Evolutionary conservation across 768 basidiomycete genomes (phyloP), one percentile per base, ranked within the genome.

Genomic region (Inosperma sp.): DNA sequence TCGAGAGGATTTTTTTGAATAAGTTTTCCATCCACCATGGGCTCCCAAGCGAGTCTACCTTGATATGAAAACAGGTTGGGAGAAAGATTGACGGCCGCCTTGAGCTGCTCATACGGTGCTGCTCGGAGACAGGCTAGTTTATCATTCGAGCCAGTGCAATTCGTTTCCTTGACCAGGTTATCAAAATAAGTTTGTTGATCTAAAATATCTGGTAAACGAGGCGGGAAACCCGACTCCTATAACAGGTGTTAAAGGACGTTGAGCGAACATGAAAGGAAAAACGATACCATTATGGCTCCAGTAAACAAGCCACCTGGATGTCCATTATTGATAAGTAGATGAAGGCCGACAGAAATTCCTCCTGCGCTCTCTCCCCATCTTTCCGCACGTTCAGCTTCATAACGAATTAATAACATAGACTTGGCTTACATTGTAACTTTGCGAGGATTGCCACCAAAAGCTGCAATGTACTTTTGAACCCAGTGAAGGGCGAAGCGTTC

Each of bases 371-470:
- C 67, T 8, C 82, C 82, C 67, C 71, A 75, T 26, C 75, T 75
- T 12, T 45, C 39, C 30, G 44, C 50, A 4, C 1, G 4, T 7
- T 16, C 22, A 1, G 5, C 19, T 48, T 21, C 36, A 16, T 17
- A 7, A 7, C 1, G 8, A 2, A 7, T 10, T 6, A 5, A 27
- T 49, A 26, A 10, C 2, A 9, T 6, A 21, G 16, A 36, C 40
- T 22, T 12, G 2, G 39, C 64, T 25, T 54, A 79, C 76, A 81
- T 69, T 0, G 76, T 78, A 13, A 81, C 80, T 49, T 75, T 78
- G 0, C 55, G 53, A 1, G 78, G 76, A 62, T 86, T 77, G 10
- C 84, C 84, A 2, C 84, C 83, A 51, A 85, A 87, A 1, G 72
- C 66, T n/a, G 55, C 56, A 54, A 86, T 81, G 60, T 84, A 77